Base-by-base conservation (phyloP, 2,329 filamentous ascomycete species). In the Aurifilum marmelostoma region DNA sequence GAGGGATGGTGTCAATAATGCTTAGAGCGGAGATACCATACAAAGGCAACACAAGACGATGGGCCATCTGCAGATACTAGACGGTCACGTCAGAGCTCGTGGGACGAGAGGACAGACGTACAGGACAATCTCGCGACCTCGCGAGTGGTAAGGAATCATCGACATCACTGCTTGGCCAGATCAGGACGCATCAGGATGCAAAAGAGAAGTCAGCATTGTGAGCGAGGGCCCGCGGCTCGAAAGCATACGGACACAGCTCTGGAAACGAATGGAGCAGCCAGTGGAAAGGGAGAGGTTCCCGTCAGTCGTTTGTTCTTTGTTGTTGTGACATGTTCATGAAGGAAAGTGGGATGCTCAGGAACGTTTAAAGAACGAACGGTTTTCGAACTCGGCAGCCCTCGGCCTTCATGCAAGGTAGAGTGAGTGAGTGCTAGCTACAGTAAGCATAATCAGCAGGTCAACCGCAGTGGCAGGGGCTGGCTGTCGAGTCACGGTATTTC, bases 61-160 rank as follows among this genome's bases (percentile, higher is more conserved):
- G 27, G 16, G 29, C 9, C n/a, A 27, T 39, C 63, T n/a, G 43
- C 39, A 8, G 18, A 12, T 56, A 24, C 52, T 56, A 54, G 61
- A 43, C 7, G 11, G 43, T 59, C 27, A 41, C 39, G 63, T 32
- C 39, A 65, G 41, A 52, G 60, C 58, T 63, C 65, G 66, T 56
- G 52, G 65, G 72, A 72, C 65, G 52, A 63, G 34, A 63, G 61
- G 73, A 4, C 74, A 74, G 21, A 86, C 91, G 76, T 86, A 94
- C 92, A 96, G 84, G 52, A 95, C 92, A 74, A 96, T 89, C 77
- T 94, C 91, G 74, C 91, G 88, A 74, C 90, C 91, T 75, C 93
- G 87, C 63, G 89, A 87, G 67, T 88, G 86, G 77, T 94, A 95
- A 4, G 92, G 92, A 72, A 96, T 90, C 75, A 96, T 83, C 73